A percentile compares a stretch with the other conserved stretches of the same genome.
Evolutionary conservation across 805 yeast species (phyloP).

Genomic region (Yarrowia deformans): DNA sequence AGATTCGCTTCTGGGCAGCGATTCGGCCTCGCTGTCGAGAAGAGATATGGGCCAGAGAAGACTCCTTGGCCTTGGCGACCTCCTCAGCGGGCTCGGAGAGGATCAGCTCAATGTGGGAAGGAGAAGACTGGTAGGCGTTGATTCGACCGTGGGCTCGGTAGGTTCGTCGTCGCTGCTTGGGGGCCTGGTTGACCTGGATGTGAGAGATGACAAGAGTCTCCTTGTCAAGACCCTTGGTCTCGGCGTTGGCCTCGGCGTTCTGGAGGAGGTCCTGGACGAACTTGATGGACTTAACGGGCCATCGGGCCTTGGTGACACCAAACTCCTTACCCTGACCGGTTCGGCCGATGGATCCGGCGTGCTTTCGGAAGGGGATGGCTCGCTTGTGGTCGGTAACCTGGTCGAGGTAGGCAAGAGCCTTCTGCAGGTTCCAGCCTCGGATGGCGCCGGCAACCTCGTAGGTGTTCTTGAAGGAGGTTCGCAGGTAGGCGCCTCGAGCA

Average conservation of each 20-base stretch:
- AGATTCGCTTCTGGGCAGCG: slow-evolving; percentile 73
- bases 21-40: slow-evolving; percentile 93
- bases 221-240: slow-evolving; percentile 97
- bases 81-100: slow-evolving; percentile 94
- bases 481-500: slow-evolving; percentile 99
- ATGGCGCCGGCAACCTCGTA: slow-evolving; percentile 99
- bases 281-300: slow-evolving; percentile 99
- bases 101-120: slow-evolving; percentile 98
- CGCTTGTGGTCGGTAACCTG: slow-evolving; percentile 98
- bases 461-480: slow-evolving; percentile 99
- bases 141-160: slow-evolving; percentile 99
- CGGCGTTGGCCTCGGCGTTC: slow-evolving; percentile 99
- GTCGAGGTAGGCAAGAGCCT: slow-evolving; percentile 93
- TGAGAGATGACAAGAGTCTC: slow-evolving; percentile 93
- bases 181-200: slow-evolving; percentile 99
- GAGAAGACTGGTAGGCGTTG: slow-evolving; percentile 98
- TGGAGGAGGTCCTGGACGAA: slow-evolving; percentile 91
- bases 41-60: slow-evolving; percentile 71
- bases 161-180: slow-evolving; percentile 99
- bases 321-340: slow-evolving; percentile 99
- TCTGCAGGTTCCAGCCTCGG: slow-evolving; percentile 96
- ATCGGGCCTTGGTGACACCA: slow-evolving; percentile 99
- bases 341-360: slow-evolving; percentile 95
- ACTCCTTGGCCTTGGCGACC: slow-evolving; percentile 89
- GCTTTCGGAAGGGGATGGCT: slow-evolving; percentile 99